Evolutionary conservation across 768 basidiomycete genomes (phyloP).

Genomic region (Auriscalpium orientale): DNA sequence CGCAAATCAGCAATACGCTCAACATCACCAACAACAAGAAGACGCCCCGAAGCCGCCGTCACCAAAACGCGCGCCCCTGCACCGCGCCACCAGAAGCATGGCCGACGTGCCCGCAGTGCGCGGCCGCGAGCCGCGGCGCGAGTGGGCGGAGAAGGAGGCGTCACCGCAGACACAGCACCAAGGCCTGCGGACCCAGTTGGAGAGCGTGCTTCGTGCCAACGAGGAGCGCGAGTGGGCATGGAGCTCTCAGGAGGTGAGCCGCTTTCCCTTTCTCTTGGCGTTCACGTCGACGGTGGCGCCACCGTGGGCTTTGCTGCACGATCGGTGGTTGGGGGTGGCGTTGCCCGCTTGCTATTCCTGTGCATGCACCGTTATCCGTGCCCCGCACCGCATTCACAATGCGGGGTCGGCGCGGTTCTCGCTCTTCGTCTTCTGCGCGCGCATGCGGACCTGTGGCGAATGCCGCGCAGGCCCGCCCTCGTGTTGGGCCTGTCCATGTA

Average conservation of each 20-base stretch:
- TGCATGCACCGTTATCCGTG: no score
- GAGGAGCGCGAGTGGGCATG: constrained; percentile 15
- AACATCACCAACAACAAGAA: constrained; percentile 7
- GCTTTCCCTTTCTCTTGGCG: background rate
- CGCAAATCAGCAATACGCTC: background rate
- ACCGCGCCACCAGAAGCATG: constrained; percentile 13
- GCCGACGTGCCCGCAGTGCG: constrained; percentile 12
- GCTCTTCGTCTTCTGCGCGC: no score
- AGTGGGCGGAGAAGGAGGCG: constrained; percentile 18
- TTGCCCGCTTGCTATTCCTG: no score
- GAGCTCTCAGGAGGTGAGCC: constrained; percentile 12
- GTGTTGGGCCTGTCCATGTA: no score
- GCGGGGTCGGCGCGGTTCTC: no score
- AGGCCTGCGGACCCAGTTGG: constrained; percentile 43
- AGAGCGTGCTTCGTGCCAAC: constrained; percentile 37
- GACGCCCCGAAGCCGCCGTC: background rate
- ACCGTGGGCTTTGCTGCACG: no score
- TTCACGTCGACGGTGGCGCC: background rate
- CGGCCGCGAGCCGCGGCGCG: constrained; percentile 14
- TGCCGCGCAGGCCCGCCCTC: no score
- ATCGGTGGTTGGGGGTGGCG: no score
- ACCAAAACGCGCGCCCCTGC: background rate
- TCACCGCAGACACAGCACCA: constrained; percentile 36
- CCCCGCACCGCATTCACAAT: no score
- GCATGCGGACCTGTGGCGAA: no score